These are phyloP conservation scores for Xylaria sp. DNA, from an alignment of 2,329 filamentous ascomycete genomes.

Conservation along the genomic window DNA sequence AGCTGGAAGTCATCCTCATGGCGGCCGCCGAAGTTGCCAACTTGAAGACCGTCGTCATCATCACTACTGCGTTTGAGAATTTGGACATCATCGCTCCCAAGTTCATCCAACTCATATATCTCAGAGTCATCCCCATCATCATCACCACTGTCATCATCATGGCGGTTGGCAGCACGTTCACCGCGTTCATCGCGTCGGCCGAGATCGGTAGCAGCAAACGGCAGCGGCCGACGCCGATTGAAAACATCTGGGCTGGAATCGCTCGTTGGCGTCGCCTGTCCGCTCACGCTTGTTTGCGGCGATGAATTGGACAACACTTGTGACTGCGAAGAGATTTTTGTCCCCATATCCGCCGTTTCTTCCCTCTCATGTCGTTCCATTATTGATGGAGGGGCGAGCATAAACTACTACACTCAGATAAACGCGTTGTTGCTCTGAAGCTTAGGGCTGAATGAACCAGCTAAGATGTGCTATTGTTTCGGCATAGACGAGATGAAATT, in stretches of 20 bases:
- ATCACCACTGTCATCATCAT: background rate
- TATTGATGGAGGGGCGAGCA: background rate
- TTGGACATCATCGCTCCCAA: constrained; percentile 1
- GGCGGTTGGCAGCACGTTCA: background rate
- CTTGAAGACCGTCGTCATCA: constrained; percentile 17
- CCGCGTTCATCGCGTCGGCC: no score
- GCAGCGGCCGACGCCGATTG: constrained; percentile 3
- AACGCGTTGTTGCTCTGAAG: constrained; percentile 2
- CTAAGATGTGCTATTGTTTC: background rate
- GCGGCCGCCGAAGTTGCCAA: no score
- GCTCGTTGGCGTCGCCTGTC: constrained; percentile 27
- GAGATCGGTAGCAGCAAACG: background rate
- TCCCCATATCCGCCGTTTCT: background rate
- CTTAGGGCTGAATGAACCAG: constrained; percentile 1
- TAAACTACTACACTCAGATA: background rate
- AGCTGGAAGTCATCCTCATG: constrained; percentile 42
- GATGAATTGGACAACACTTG: constrained; percentile 18
- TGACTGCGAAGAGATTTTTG: background rate
- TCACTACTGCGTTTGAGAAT: constrained; percentile 14
- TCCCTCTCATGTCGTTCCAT: constrained; percentile 18
- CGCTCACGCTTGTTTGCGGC: constrained; percentile 17
- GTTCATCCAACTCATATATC: constrained; percentile 41
- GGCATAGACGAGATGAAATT: constrained; percentile 1
- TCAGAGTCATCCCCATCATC: constrained; percentile 19
- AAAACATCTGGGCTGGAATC: constrained; percentile 1